These are phyloP conservation scores for Cystobasidium sp. DNA, from an alignment of 1,284 basidiomycete genomes.

Conservation along the genomic window DNA sequence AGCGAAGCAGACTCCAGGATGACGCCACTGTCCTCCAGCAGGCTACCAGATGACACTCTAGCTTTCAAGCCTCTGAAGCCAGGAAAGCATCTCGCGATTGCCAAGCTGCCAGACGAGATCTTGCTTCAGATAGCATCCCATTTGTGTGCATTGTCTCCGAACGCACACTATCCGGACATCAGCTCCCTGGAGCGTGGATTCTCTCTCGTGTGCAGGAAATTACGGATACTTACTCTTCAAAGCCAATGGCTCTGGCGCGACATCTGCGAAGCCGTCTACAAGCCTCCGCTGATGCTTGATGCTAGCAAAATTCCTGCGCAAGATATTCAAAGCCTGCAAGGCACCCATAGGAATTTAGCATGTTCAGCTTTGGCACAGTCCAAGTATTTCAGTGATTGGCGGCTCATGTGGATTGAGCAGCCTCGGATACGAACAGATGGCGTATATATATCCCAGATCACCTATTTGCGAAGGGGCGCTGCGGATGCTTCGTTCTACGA, in stretches of 20 bases:
- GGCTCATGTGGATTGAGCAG: slow-evolving; percentile 53
- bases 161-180: slow-evolving; percentile 34
- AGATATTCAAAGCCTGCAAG: neutral
- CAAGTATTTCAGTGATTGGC: slow-evolving; percentile 49
- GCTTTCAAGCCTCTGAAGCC: neutral
- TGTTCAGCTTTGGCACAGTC: slow-evolving; percentile 9
- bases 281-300: slow-evolving; percentile 48
- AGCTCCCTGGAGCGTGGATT: slow-evolving; percentile 35
- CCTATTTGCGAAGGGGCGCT: slow-evolving; percentile 52
- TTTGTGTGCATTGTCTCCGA: slow-evolving; percentile 16
- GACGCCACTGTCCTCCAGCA: neutral
- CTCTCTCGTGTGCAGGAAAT: slow-evolving; percentile 27
- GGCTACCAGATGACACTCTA: slow-evolving; percentile 7
- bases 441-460: slow-evolving; percentile 51
- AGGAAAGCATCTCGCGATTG: slow-evolving; percentile 6
- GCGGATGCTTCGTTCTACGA: slow-evolving; percentile 46
- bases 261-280: slow-evolving; percentile 44
- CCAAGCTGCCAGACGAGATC: slow-evolving; percentile 43
- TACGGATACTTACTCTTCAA: slow-evolving; percentile 40
- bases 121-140: slow-evolving; percentile 35
- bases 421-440: slow-evolving; percentile 52
- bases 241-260: slow-evolving; percentile 12
- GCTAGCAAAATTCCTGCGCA: slow-evolving; percentile 26
- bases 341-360: neutral
- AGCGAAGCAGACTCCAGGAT: neutral